Conservation (phyloP, 495 filamentous ascomycete species). For the Podospora australis region DNA sequence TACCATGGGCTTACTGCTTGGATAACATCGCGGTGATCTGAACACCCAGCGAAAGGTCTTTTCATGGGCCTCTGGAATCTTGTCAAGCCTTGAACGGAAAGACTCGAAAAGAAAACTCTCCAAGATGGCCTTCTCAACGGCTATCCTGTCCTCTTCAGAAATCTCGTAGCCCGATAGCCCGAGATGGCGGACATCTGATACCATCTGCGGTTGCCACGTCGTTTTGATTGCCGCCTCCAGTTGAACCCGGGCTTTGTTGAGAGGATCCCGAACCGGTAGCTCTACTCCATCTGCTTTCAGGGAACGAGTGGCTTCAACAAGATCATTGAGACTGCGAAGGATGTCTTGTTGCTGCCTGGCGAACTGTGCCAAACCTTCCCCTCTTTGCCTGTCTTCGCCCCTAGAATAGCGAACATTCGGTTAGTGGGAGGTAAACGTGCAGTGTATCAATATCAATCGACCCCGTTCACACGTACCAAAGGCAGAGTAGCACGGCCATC, state of each 20-base stretch:
- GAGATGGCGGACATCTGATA: not conserved
- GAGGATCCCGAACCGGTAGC: not conserved
- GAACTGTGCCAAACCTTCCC: not conserved
- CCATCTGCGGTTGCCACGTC: not conserved
- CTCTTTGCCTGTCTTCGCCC: not conserved
- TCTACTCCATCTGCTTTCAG: no score
- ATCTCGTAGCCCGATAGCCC: not conserved
- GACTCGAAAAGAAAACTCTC: not conserved
- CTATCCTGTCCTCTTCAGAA: not conserved
- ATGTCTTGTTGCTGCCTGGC: not conserved
- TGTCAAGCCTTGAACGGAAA: not conserved
- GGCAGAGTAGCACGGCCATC: not conserved
- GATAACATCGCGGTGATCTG: not conserved
- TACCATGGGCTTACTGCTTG: no score
- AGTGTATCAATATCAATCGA: not conserved
- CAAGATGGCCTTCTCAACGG: not conserved
- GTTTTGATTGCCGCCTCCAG: not conserved
- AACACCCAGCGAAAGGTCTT: not conserved
- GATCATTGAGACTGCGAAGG: no score
- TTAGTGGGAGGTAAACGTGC: not conserved
- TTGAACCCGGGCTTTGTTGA: not conserved
- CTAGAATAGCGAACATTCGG: not conserved
- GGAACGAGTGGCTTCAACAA: no score
- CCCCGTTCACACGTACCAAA: not conserved
- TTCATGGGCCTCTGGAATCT: not conserved